Percentiles rank a stretch among this genome's conserved stretches.
phyloP scores from a whole-genome alignment of 2,329 filamentous ascomycete genomes.

The Nectriaceae sp. region DNA sequence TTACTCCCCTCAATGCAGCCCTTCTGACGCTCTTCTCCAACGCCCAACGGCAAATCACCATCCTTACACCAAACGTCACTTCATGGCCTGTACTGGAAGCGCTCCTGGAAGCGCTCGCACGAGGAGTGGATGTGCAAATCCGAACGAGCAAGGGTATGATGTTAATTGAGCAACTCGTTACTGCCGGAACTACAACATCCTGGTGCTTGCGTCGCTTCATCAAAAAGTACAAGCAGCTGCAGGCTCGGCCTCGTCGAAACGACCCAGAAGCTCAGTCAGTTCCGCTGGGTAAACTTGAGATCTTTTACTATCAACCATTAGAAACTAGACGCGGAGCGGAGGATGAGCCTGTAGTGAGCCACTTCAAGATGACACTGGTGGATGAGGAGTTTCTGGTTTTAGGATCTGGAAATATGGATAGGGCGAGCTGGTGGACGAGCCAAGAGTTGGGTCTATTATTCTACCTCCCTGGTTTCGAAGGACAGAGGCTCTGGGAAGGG shows the following conservation, averaged over 20 bases:
- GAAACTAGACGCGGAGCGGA: constrained; percentile 28
- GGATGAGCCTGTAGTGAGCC: constrained; percentile 69
- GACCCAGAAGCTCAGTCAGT: constrained; percentile 46
- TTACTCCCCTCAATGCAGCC: constrained; percentile 68
- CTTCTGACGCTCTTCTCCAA: constrained; percentile 61
- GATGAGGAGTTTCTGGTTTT: constrained; percentile 69
- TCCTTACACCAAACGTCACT: constrained; percentile 81
- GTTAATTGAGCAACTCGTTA: constrained; percentile 79
- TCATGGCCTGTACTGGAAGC: constrained; percentile 63
- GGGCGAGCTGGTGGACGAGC: constrained; percentile 84
- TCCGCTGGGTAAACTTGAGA: constrained; percentile 51
- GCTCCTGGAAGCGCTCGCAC: constrained; percentile 59
- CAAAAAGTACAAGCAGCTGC: constrained; percentile 48
- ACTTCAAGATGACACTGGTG: constrained; percentile 76
- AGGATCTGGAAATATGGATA: constrained; percentile 82
- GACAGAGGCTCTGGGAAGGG: constrained; percentile 40
- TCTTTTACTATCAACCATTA: constrained; percentile 59
- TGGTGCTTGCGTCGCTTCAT: constrained; percentile 63
- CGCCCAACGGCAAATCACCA: constrained; percentile 61
- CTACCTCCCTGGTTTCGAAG: constrained; percentile 42
- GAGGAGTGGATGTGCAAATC: constrained; percentile 69
- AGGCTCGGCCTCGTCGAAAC: constrained; percentile 15
- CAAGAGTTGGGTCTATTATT: constrained; percentile 76
- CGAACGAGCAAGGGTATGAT: constrained; percentile 71
- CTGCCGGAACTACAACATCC: constrained; percentile 72